Base-by-base conservation (phyloP, 2,329 filamentous ascomycete genomes). In the Fusarium euwallaceae region DNA sequence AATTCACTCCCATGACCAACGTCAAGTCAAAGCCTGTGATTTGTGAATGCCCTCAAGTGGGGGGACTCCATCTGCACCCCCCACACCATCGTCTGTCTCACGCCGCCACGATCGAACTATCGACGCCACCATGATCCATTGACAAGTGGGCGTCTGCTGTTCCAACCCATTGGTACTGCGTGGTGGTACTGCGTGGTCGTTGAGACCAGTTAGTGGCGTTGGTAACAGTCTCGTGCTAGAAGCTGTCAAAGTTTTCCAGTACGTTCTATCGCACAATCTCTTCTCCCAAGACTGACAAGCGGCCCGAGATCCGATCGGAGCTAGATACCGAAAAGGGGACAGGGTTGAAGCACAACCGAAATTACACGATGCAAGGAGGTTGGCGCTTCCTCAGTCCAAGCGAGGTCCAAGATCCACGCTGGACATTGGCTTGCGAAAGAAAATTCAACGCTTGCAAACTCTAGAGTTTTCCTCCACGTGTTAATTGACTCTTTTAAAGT, bases 291-390 rank as follows among this genome's bases (percentile, higher is more conserved):
- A n/a, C 34, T n/a, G 27, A 34, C 51, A n/a, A 34, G 24, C 29
- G 51, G 51, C 14, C 20, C 29, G 55, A 58, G 32, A 58, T 58
- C 32, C 55, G 55, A 58, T 36, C 55, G 14, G 55, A 58, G 55
- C 32, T 12, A 37, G 20, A 24, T 58, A 37, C 20, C 51, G 51
- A 32, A 55, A 55, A 12, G 32, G 16, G 32, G 20, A 24, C 34
- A 58, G 29, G 10, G 20, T 36, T 32, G 51, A 58, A 36, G 34
- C 17, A 24, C 55, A 58, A 24, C 55, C 55, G 29, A 58, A 58
- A 36, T 36, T 58, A n/a, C 32, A 58, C 12, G n/a, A 36, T 58
- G 55, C 29, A 37, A 11, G 20, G 51, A 37, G 55, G 55, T 37
- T 34, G 12, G 32, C 32, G 53, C 53, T 56, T 32, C 27, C 6